These are phyloP conservation scores for Madurella fahalii DNA, from an alignment of 2,329 filamentous ascomycete genomes.

Conservation along the genomic window DNA sequence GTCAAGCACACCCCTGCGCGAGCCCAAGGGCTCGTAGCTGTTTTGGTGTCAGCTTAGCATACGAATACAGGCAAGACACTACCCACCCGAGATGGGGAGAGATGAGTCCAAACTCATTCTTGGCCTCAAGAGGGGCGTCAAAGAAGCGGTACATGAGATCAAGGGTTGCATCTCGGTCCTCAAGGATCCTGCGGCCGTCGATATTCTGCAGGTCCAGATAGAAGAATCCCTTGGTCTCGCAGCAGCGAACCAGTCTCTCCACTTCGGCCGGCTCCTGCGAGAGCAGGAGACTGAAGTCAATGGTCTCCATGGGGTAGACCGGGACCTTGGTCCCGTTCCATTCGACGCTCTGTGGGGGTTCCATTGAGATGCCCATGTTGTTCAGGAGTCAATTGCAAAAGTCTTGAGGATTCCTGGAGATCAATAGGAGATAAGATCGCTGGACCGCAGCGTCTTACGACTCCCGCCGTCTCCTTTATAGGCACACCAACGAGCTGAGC, in stretches of 20 bases:
- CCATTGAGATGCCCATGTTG: slow-evolving; percentile 37
- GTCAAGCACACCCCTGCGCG: slow-evolving; percentile 43
- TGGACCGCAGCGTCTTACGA: too few relatives aligned
- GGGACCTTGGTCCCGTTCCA: slow-evolving; percentile 48
- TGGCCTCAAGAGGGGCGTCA: slow-evolving; percentile 47
- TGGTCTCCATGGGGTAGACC: slow-evolving; percentile 49
- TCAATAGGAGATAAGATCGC: too few relatives aligned
- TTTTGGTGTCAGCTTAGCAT: neutral
- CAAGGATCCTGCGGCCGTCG: slow-evolving; percentile 49
- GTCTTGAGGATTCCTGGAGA: too few relatives aligned
- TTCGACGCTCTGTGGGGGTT: slow-evolving; percentile 42
- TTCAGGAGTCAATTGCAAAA: too few relatives aligned
- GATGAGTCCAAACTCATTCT: slow-evolving; percentile 54
- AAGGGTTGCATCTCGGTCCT: slow-evolving; percentile 49
- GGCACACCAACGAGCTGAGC: neutral
- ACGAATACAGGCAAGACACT: neutral
- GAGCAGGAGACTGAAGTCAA: slow-evolving; percentile 49
- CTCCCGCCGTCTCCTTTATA: too few relatives aligned
- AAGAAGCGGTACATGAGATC: slow-evolving; percentile 56
- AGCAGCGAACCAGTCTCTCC: slow-evolving; percentile 47
- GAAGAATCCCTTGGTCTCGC: slow-evolving; percentile 51
- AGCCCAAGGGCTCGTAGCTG: slow-evolving; percentile 46
- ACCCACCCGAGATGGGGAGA: slow-evolving; percentile 48
- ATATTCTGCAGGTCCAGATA: slow-evolving; percentile 51
- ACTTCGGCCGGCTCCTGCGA: slow-evolving; percentile 52